Evolutionary conservation across 495 filamentous ascomycete species (phyloP), one percentile per base, ranked within the genome.

Genomic region (Pseudomonodictys pantanalensis): DNA sequence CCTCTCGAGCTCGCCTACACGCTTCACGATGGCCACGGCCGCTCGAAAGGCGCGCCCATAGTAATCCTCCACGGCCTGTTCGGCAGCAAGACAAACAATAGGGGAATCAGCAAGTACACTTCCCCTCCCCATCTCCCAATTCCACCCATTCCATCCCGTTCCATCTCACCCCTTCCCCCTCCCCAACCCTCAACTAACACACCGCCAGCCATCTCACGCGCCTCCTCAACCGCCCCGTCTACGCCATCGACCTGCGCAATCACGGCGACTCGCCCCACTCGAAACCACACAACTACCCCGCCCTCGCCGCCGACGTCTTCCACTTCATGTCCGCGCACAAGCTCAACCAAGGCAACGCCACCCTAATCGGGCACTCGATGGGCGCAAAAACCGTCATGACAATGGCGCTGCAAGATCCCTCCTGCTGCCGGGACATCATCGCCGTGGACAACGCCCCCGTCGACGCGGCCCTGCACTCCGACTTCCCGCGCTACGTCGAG

Each of bases 311-410:
- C 52, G 93, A 98, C 66, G 83, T 97, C 7, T 83, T 85, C 49
- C 77, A 82, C 55, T 97, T 98, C 72, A 87, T 98, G 53, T n/a
- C n/a, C n/a, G n/a, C n/a, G n/a, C 61, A 80, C 0, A 72, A 89
- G 50, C 88, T 95, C 72, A 79, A 79, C 2, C 78, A 97, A 28
- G 76, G 80, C 32, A 76, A 86, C 25, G 76, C 83, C 1, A 89
- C 88, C 0, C 74, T 98, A 5, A 91, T 98, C 65, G 93, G 93
- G 0, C 93, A 98, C 75, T 96, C 92, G 0, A 98, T 98, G 92
- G 95, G 95, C 49, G 93, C 93, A 33, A 98, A 98, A 79, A 84
- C 87, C 2, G 92, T 90, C 50, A 96, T 97, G 92, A 80, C 88
- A 0, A 79, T 97, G 30, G 88, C 91, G 28, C 82, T 98, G 15